phyloP scores from a whole-genome alignment of 2,329 filamentous ascomycete species.

The Fusarium foetens region DNA sequence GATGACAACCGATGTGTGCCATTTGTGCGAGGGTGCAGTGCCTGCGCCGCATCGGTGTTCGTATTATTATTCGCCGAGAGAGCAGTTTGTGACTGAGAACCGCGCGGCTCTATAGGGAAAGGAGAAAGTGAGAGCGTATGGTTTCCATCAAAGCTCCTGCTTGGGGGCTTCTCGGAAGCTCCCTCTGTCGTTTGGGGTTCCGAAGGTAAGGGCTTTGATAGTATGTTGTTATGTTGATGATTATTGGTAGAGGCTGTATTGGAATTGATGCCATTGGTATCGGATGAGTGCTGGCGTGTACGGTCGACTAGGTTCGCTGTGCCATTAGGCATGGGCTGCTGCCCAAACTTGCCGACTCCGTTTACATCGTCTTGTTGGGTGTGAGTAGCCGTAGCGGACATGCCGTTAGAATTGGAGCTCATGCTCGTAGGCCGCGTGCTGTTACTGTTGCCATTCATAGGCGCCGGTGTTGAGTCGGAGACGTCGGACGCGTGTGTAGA shows the following conservation, averaged over 20 bases:
- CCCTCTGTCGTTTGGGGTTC: constrained; percentile 33
- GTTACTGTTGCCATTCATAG: constrained; percentile 56
- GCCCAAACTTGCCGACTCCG: constrained; percentile 33
- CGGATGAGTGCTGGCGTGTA: constrained; percentile 34
- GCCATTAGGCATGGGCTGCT: constrained; percentile 45
- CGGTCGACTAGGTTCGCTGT: constrained; percentile 46
- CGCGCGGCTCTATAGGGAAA: constrained; percentile 26
- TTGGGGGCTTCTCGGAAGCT: constrained; percentile 21
- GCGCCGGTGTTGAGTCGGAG: constrained; percentile 57
- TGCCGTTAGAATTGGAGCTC: constrained; percentile 68
- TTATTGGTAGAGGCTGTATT: constrained; percentile 20
- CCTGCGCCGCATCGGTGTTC: constrained; percentile 44
- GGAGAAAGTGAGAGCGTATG: constrained; percentile 18
- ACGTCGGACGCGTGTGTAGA: constrained; percentile 64
- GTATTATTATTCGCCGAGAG: constrained; percentile 38
- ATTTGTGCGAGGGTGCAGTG: constrained; percentile 41
- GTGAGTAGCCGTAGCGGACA: constrained; percentile 51
- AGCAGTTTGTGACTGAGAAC: constrained; percentile 27
- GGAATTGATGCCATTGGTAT: constrained; percentile 34
- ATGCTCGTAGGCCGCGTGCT: constrained; percentile 63
- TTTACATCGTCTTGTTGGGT: constrained; percentile 43
- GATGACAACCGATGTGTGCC: constrained; percentile 70
- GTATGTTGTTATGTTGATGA: constrained; percentile 23
- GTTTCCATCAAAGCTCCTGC: constrained; percentile 29
- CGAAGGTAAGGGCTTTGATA: constrained; percentile 39